Percentiles rank a stretch among this genome's conserved stretches.
Conservation (phyloP, 345 rosid species). For the Kernera saxatilis region DNA sequence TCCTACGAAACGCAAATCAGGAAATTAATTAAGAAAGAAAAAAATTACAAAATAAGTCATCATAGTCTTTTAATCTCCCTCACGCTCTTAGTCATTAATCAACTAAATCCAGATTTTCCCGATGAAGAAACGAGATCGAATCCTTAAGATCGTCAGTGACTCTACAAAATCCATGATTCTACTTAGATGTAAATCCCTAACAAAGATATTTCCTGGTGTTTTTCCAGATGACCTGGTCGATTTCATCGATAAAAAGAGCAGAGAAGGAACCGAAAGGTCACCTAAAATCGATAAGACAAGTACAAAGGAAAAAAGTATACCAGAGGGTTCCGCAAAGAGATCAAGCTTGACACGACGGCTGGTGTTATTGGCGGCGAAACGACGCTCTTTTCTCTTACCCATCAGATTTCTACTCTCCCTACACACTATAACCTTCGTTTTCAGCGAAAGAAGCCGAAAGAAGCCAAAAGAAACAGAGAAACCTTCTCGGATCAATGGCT, state of each 20-base stretch:
- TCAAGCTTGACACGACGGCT: slow-evolving; percentile 96
- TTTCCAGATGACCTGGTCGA: not conserved
- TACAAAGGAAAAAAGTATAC: slow-evolving; percentile 29
- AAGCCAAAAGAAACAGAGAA: not conserved
- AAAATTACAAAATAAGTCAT: not conserved
- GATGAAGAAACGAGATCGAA: not conserved
- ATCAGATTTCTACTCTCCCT: slow-evolving; percentile 32
- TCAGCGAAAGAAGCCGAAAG: not conserved
- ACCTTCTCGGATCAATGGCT: too few species aligned
- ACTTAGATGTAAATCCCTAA: not conserved
- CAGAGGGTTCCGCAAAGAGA: slow-evolving; percentile 98
- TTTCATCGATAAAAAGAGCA: not conserved
- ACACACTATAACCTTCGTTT: not conserved
- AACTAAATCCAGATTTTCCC: not conserved
- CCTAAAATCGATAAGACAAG: not conserved
- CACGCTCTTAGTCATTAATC: not conserved
- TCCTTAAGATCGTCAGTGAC: not conserved
- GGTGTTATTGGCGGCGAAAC: slow-evolving; percentile 75
- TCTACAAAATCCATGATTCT: not conserved
- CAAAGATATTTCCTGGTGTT: not conserved
- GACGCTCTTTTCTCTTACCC: slow-evolving; percentile 96
- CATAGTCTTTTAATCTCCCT: not conserved
- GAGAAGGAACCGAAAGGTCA: not conserved
- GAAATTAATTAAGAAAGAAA: too few species aligned
- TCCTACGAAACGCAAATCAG: slow-evolving; percentile 38